A percentile compares a stretch with the other conserved stretches of the same genome.
These are phyloP conservation scores for Naematelia aurantialba DNA, from an alignment of 768 basidiomycete species.

Conservation along the genomic window DNA sequence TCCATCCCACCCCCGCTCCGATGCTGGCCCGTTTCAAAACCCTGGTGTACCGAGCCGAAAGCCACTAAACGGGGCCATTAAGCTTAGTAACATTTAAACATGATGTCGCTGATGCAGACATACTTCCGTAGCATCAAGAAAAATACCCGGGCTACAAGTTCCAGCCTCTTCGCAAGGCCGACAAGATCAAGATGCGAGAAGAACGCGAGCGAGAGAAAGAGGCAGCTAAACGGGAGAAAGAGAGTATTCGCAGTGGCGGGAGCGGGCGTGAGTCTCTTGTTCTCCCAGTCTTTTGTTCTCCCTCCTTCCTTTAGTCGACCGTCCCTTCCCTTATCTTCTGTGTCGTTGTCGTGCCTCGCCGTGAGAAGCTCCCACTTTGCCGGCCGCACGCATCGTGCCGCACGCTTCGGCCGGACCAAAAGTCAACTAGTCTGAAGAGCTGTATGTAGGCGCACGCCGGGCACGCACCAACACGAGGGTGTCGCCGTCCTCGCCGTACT, in stretches of 20 bases:
- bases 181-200: slow-evolving; percentile 36
- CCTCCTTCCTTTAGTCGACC: background rate
- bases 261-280: no score
- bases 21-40: background rate
- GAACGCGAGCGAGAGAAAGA: slow-evolving; percentile 36
- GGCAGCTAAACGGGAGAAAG: slow-evolving; percentile 27
- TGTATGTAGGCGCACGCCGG: background rate
- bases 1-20: no score
- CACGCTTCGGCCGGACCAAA: no score
- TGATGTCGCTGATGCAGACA: no score
- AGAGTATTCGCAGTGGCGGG: slow-evolving; percentile 1
- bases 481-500: slow-evolving; percentile 17
- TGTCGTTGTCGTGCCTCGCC: no score
- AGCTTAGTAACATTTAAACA: no score
- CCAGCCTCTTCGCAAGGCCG: slow-evolving; percentile 44
- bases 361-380: no score
- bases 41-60: background rate
- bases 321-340: background rate
- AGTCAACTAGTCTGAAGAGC: background rate
- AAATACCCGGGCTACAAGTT: slow-evolving; percentile 48
- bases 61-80: no score
- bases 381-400: no score
- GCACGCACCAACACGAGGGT: background rate
- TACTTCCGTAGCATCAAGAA: slow-evolving; percentile 33
- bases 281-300: no score